Conservation (phyloP, 805 yeast species). For the Candida morakotiae region DNA sequence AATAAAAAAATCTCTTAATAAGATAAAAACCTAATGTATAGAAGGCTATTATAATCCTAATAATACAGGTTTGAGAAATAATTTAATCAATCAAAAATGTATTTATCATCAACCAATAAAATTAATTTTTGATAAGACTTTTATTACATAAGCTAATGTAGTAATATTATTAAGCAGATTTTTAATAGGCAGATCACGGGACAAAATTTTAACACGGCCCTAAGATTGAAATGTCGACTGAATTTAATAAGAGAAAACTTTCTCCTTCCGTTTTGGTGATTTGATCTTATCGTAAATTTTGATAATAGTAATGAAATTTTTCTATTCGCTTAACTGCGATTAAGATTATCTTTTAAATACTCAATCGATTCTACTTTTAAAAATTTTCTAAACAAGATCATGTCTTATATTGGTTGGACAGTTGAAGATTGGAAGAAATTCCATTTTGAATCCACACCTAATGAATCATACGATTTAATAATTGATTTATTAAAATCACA, state of each 20-base stretch:
- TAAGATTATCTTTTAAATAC: background rate
- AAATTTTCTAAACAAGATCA: background rate
- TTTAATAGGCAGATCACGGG: background rate
- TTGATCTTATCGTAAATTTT: conserved; percentile 3
- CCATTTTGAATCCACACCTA: conserved; percentile 60
- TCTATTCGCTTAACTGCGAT: conserved; percentile 2
- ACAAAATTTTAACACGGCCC: no score
- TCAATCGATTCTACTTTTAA: background rate
- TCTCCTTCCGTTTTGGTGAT: conserved; percentile 1
- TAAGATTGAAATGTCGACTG: no score
- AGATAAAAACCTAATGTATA: no score
- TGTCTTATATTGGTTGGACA: conserved; percentile 64
- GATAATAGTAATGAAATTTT: no score
- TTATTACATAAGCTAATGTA: no score
- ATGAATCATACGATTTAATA: conserved; percentile 53
- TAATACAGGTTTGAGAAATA: conserved; percentile 1
- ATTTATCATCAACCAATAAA: background rate
- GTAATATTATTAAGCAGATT: background rate
- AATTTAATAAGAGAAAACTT: no score
- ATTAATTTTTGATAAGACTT: background rate
- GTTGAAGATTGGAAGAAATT: conserved; percentile 70
- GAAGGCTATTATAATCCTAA: conserved; percentile 1
- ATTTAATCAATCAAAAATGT: no score
- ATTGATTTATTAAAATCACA: conserved; percentile 45
- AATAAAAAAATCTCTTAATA: no score